phyloP scores from a whole-genome alignment of 495 filamentous ascomycete species.

The Xylaria flabelliformis region DNA sequence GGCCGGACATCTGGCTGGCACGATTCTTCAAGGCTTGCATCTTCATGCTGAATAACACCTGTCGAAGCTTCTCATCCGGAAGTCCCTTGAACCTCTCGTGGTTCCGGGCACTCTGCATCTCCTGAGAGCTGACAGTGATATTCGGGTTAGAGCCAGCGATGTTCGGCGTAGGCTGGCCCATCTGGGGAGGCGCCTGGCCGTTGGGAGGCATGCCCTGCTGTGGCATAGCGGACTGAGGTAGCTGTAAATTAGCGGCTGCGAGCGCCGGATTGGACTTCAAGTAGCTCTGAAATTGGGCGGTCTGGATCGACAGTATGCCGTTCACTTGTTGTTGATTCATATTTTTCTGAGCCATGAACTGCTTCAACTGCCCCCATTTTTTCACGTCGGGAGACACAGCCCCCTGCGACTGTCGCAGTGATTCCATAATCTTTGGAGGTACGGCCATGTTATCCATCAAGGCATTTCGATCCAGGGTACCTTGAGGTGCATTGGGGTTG shows the following conservation, averaged over 20 bases:
- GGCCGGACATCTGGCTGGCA: constrained; percentile 31
- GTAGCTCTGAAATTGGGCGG: constrained; percentile 58
- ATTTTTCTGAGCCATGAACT: constrained; percentile 61
- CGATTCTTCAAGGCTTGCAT: constrained; percentile 40
- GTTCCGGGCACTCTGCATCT: constrained; percentile 53
- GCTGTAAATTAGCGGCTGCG: constrained; percentile 31
- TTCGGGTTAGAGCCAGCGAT: constrained; percentile 33
- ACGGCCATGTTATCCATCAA: constrained; percentile 51
- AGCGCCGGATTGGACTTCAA: constrained; percentile 32
- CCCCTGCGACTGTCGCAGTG: constrained; percentile 29
- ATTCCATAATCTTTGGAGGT: constrained; percentile 34
- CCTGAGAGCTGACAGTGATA: constrained; percentile 44
- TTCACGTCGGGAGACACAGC: constrained; percentile 64
- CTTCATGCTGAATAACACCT: constrained; percentile 36
- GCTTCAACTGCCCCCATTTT: constrained; percentile 77
- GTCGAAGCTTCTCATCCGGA: constrained; percentile 63
- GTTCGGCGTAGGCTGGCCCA: constrained; percentile 32
- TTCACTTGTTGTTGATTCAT: constrained; percentile 44
- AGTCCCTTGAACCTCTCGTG: constrained; percentile 46
- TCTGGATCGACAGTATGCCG: constrained; percentile 60
- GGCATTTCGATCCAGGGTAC: constrained; percentile 28
- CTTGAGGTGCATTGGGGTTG: constrained; percentile 30
- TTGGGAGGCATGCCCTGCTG: constrained; percentile 52
- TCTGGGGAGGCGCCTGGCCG: constrained; percentile 30
- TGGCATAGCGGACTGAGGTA: constrained; percentile 32